Evolutionary conservation across 257 asterid species (phyloP), one percentile per base, ranked within the genome.

Genomic region (Petunia secreta): DNA sequence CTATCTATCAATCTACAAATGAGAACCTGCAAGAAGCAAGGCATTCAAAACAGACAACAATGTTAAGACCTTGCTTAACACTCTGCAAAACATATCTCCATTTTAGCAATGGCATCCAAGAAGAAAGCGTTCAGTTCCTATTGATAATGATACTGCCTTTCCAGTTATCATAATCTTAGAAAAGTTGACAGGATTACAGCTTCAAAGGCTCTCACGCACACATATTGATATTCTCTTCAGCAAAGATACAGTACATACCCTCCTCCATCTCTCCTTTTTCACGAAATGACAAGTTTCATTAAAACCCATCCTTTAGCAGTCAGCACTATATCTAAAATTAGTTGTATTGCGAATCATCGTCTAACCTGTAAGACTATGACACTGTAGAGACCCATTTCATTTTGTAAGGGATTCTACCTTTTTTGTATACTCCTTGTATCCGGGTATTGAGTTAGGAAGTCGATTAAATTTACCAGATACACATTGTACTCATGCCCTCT

Each of bases 1-100:
- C 99, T 94, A 83, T 96, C 99, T 71, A 96, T 96, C 85, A 96
- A 86, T 89, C 99, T 88, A 87, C 99, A 96, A 80, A 94, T 91
- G 80, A 92, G 99, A 81, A 96, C 99, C 99, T 95, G 97, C 89
- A 86, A 84, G 81, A 63, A 75, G 81, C 79, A 82, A 85, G 59
- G 79, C 84, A 76, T 67, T 62, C 63, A 79, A 79, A 57, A 14
- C 55, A 36, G 54, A 43, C 50, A 75, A 16, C 54, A 63, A 6
- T 39, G 6, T 52, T 55, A 34, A 55, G 34, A 15, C 34, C 62
- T 15, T 7, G 34, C 15, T 13, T 55, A 55, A 15, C 34, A 55
- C n/a, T 48, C 53, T 2, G 8, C n/a, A 55, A 55, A 55, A 13
- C 14, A 5, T 55, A 55, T 25, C 62, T 55, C 7, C 4, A 4